Evolutionary conservation across 176 grass and related monocot species (phyloP).

Genomic region (Bothriochloa decipiens): DNA sequence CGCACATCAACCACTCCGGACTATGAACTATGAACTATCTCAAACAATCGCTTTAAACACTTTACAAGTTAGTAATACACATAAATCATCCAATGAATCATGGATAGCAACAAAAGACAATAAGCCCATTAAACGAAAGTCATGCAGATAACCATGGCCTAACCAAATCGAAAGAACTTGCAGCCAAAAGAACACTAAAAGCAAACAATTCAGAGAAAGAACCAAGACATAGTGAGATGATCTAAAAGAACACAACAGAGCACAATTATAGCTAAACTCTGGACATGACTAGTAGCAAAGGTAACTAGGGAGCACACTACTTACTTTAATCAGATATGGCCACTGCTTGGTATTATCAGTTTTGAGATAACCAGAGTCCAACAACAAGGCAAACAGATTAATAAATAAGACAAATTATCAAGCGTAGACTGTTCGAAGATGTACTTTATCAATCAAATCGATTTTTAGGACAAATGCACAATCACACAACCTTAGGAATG

Average conservation of each 20-base stretch:
- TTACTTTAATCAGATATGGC: not conserved
- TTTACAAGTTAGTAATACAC: not conserved
- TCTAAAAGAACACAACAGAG: not conserved
- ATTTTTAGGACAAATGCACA: not conserved
- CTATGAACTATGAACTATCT: not conserved
- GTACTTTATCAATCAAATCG: constrained; percentile 11
- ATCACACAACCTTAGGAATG: not conserved
- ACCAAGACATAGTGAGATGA: not conserved
- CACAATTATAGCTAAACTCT: not conserved
- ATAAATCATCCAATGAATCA: not conserved
- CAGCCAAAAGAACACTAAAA: constrained; percentile 7
- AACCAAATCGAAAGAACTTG: constrained; percentile 10
- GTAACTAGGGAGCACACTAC: not conserved
- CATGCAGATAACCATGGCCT: not conserved
- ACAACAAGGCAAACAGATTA: not conserved
- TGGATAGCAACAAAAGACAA: not conserved
- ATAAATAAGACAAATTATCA: not conserved
- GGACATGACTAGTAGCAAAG: not conserved
- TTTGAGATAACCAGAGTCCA: not conserved
- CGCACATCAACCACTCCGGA: too few relatives aligned
- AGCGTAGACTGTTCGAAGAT: not conserved
- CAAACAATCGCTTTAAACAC: not conserved
- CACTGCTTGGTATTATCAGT: not conserved
- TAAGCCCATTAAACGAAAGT: not conserved
- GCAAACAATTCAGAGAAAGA: not conserved